A percentile compares a stretch with the other conserved stretches of the same genome.
These are phyloP conservation scores for Aspergillus affinis DNA, from an alignment of 495 filamentous ascomycete species.

Conservation along the genomic window DNA sequence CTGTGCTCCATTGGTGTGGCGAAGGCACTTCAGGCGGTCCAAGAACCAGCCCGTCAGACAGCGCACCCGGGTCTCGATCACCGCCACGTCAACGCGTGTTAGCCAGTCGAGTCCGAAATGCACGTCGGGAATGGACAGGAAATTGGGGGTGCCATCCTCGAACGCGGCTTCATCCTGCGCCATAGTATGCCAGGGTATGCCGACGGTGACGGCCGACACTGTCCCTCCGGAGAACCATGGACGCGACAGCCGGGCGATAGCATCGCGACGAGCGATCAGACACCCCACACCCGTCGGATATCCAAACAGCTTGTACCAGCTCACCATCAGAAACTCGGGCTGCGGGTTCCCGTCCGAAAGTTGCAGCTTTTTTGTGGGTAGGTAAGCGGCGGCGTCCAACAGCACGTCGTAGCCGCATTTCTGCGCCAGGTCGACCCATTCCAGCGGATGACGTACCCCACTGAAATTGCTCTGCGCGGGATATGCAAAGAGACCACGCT, in stretches of 20 bases:
- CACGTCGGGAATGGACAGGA: slow-evolving; percentile 12
- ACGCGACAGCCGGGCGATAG: slow-evolving; percentile 6
- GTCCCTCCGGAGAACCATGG: slow-evolving; percentile 13
- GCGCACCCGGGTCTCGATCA: slow-evolving; percentile 8
- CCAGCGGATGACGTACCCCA: slow-evolving; percentile 10
- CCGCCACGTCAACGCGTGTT: background rate
- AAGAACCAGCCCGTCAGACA: slow-evolving; percentile 12
- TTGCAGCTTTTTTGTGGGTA: slow-evolving; percentile 7
- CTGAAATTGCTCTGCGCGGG: slow-evolving; percentile 16
- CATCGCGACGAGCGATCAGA: slow-evolving; percentile 10
- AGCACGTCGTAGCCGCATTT: slow-evolving; percentile 10
- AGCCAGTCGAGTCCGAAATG: slow-evolving; percentile 10
- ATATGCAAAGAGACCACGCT: slow-evolving; percentile 12
- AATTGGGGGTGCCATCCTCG: slow-evolving; percentile 13
- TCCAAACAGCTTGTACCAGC: slow-evolving; percentile 15
- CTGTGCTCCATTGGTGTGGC: slow-evolving; percentile 3
- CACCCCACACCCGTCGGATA: slow-evolving; percentile 12
- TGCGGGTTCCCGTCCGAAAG: slow-evolving; percentile 3
- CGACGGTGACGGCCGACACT: slow-evolving; percentile 1
- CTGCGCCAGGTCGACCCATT: slow-evolving; percentile 11
- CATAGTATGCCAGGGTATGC: slow-evolving; percentile 4
- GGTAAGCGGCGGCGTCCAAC: slow-evolving; percentile 12
- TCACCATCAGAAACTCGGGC: slow-evolving; percentile 10
- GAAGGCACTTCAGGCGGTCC: slow-evolving; percentile 3
- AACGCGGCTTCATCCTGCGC: slow-evolving; percentile 1